phyloP scores from a whole-genome alignment of 192 early-diverging fungal species.

The Backusella circina region DNA sequence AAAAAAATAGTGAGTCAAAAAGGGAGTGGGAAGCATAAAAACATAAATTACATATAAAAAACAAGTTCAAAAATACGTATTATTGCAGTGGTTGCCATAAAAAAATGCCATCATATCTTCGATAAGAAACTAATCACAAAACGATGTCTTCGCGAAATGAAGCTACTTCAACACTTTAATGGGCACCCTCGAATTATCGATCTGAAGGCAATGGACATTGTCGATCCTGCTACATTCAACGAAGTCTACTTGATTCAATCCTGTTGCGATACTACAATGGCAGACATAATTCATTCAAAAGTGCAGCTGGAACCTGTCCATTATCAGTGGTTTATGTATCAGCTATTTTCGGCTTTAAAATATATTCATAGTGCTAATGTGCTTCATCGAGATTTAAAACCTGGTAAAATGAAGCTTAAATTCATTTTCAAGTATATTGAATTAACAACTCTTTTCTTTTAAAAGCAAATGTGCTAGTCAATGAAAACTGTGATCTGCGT shows the following conservation, averaged over 20 bases:
- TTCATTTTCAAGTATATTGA: background rate
- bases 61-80: slow-evolving; percentile 19
- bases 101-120: slow-evolving; percentile 82
- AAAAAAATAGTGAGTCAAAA: background rate
- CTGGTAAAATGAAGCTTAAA: slow-evolving; percentile 40
- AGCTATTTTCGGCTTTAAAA: slow-evolving; percentile 61
- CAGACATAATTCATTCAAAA: slow-evolving; percentile 67
- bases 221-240: slow-evolving; percentile 47
- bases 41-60: background rate
- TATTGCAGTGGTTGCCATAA: slow-evolving; percentile 81
- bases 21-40: background rate
- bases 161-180: slow-evolving; percentile 87
- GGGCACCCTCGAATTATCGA: slow-evolving; percentile 60
- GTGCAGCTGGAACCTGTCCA: slow-evolving; percentile 28
- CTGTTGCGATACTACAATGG: slow-evolving; percentile 70
- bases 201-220: slow-evolving; percentile 68
- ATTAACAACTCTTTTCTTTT: background rate
- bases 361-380: slow-evolving; percentile 72
- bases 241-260: slow-evolving; percentile 56
- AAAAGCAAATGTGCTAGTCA: slow-evolving; percentile 76
- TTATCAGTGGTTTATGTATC: slow-evolving; percentile 69
- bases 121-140: slow-evolving; percentile 86
- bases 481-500: slow-evolving; percentile 87
- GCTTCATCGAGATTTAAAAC: slow-evolving; percentile 90
- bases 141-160: slow-evolving; percentile 88